Evolutionary conservation across 1,284 basidiomycete genomes (phyloP).

Genomic region (Hymenochaete sp.): DNA sequence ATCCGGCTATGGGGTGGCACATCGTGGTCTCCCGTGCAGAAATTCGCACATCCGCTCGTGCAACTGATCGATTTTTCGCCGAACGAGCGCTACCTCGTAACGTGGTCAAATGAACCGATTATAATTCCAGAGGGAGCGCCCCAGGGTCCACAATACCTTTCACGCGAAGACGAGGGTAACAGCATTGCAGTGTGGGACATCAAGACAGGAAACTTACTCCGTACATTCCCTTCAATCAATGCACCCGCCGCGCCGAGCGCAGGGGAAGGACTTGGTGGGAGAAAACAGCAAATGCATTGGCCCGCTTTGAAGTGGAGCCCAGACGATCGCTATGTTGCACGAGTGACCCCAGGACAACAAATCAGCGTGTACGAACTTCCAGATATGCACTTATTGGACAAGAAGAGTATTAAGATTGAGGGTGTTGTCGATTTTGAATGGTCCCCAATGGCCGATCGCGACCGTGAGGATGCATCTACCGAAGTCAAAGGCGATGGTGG

Average conservation of each 20-base stretch:
- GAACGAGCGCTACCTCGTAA: conserved; percentile 94
- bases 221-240: conserved; percentile 78
- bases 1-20: conserved; percentile 93
- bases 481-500: conserved; percentile 33
- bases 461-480: conserved; percentile 66
- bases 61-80: conserved; percentile 98
- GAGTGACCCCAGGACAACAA: conserved; percentile 81
- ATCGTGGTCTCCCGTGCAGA: conserved; percentile 79
- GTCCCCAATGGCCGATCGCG: conserved; percentile 91
- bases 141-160: conserved; percentile 81
- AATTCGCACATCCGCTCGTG: conserved; percentile 93
- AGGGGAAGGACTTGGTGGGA: conserved; percentile 34
- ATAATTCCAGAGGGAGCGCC: conserved; percentile 75
- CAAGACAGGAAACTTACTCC: conserved; percentile 85
- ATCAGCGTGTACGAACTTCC: conserved; percentile 97
- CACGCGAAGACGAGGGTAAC: conserved; percentile 93
- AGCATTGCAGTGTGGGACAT: conserved; percentile 98
- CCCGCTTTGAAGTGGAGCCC: conserved; percentile 97
- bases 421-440: conserved; percentile 99
- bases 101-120: conserved; percentile 96
- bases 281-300: conserved; percentile 85
- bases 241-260: conserved; percentile 7
- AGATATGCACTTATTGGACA: conserved; percentile 89
- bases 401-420: conserved; percentile 97
- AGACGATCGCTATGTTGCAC: conserved; percentile 92